Conservation (phyloP, 2,329 filamentous ascomycete species). For the Chaetomiaceae sp. region DNA sequence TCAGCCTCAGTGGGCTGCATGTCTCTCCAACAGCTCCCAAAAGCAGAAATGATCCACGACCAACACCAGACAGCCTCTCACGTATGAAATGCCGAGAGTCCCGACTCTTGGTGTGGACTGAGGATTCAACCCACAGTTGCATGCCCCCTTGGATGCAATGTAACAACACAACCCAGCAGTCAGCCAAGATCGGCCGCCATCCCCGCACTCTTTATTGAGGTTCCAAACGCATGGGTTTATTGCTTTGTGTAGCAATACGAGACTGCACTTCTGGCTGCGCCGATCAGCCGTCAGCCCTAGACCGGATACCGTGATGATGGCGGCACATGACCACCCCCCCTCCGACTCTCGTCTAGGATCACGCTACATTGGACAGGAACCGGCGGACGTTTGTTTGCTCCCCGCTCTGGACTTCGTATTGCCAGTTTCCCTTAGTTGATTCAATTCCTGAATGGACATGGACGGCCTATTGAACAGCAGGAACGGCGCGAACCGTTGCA, state of each 20-base stretch:
- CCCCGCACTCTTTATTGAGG: conserved; percentile 1
- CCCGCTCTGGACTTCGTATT: conserved; percentile 5
- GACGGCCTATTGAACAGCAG: neutral
- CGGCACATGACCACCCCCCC: neutral
- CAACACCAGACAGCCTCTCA: neutral
- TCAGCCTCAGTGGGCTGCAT: neutral
- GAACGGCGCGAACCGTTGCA: neutral
- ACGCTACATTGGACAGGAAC: conserved; percentile 2
- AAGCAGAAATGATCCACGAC: conserved; percentile 6
- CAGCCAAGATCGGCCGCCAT: neutral
- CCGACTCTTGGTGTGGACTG: too few species aligned
- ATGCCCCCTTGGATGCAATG: neutral
- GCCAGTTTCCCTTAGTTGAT: conserved; percentile 6
- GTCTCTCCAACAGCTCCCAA: neutral
- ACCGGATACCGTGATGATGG: neutral
- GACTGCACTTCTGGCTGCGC: neutral
- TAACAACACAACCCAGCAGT: neutral
- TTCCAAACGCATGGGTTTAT: neutral
- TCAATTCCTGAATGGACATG: neutral
- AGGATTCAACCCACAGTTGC: neutral
- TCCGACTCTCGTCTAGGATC: neutral
- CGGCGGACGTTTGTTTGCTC: neutral
- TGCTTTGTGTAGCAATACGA: neutral
- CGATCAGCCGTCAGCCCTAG: neutral
- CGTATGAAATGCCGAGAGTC: conserved; percentile 1